These are phyloP conservation scores for Ophiostoma novo-ulmi DNA, from an alignment of 2,329 filamentous ascomycete species.

Conservation along the genomic window DNA sequence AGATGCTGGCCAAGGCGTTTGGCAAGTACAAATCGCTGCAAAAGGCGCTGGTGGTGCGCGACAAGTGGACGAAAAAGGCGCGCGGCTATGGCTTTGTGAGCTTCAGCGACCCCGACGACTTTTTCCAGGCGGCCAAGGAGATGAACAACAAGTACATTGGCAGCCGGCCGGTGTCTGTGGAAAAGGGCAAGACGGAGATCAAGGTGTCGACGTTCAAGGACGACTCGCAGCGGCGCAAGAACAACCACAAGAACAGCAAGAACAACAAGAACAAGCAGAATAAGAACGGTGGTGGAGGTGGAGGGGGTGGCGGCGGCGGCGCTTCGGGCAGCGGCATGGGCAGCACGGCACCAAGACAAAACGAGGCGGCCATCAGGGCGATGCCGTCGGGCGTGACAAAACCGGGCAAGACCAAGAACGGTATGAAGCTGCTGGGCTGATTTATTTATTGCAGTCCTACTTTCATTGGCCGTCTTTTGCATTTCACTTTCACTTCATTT, in stretches of 20 bases:
- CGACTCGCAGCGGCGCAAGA: conserved; percentile 37
- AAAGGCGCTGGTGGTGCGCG: conserved; percentile 87
- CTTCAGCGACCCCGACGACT: conserved; percentile 92
- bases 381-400: conserved; percentile 53
- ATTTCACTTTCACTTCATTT: background rate
- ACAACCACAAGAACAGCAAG: conserved; percentile 44
- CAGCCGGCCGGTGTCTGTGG: conserved; percentile 83
- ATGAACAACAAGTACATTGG: conserved; percentile 99
- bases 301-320: conserved; percentile 32
- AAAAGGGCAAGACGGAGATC: conserved; percentile 88
- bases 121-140: conserved; percentile 91
- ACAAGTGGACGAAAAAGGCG: conserved; percentile 93
- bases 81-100: conserved; percentile 96
- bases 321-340: conserved; percentile 32
- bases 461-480: background rate
- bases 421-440: conserved; percentile 56
- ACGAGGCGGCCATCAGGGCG: conserved; percentile 50
- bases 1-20: conserved; percentile 91
- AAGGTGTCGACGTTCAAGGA: conserved; percentile 67
- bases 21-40: conserved; percentile 79
- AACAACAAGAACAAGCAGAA: conserved; percentile 33
- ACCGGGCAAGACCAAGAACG: conserved; percentile 63
- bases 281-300: conserved; percentile 36
- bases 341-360: conserved; percentile 32
- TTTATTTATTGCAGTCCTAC: background rate